Evolutionary conservation across 345 rosid genomes (phyloP).

Genomic region (Clarkia xantiana): DNA sequence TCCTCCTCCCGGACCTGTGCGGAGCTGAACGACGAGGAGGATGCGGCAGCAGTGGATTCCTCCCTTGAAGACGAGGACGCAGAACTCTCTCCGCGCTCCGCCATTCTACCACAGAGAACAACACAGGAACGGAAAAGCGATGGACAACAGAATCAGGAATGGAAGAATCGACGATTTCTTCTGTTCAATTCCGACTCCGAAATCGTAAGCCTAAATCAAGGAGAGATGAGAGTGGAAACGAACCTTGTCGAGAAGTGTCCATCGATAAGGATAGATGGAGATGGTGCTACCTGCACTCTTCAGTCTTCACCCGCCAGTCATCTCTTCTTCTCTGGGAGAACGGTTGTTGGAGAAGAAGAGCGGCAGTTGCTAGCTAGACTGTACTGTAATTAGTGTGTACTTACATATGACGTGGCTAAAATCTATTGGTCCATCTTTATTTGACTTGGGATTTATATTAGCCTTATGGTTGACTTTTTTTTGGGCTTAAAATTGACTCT

Average conservation of each 20-base stretch:
- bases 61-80: conserved; percentile 2
- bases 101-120: conserved; percentile 17
- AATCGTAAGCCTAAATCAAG: conserved; percentile 16
- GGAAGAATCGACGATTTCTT: not conserved
- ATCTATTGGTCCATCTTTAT: too few relatives aligned
- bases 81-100: conserved; percentile 31
- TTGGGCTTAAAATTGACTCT: too few relatives aligned
- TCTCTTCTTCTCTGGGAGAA: conserved; percentile 11
- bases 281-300: not conserved
- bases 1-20: conserved; percentile 28
- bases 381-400: too few relatives aligned
- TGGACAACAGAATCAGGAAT: not conserved
- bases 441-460: too few relatives aligned
- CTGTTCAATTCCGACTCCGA: not conserved
- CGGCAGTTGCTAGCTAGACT: too few relatives aligned
- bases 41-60: not conserved
- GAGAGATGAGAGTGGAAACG: conserved; percentile 5
- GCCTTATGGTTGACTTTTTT: too few relatives aligned
- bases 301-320: conserved; percentile 21
- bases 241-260: conserved; percentile 10
- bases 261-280: conserved; percentile 10
- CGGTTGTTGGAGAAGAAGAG: conserved; percentile 9
- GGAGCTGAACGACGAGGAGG: conserved; percentile 13
- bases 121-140: not conserved
- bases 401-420: too few relatives aligned